These are phyloP conservation scores for Sistotremastrum suecicum DNA, from an alignment of 768 basidiomycete species.

Conservation along the genomic window DNA sequence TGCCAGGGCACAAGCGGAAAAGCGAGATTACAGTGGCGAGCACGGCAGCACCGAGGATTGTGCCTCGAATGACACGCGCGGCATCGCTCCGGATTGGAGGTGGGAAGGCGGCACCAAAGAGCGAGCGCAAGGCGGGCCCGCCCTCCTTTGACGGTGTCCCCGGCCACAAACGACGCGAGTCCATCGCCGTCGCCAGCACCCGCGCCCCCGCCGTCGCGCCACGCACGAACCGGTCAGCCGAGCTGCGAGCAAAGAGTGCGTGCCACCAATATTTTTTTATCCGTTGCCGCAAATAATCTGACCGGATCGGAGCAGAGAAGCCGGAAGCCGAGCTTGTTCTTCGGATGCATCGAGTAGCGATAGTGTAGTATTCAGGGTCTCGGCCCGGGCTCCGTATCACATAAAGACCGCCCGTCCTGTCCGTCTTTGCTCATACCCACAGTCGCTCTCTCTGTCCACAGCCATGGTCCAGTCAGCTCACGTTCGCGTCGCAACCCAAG, in stretches of 20 bases:
- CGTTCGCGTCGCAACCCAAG: conserved; percentile 57
- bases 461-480: conserved; percentile 25
- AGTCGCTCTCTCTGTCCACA: background rate
- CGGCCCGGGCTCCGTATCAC: too few species aligned
- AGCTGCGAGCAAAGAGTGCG: conserved; percentile 29
- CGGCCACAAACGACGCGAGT: conserved; percentile 61
- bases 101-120: conserved; percentile 44
- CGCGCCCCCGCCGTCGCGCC: conserved; percentile 59
- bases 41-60: conserved; percentile 57
- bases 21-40: conserved; percentile 59
- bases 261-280: conserved; percentile 3
- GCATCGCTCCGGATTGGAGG: conserved; percentile 58
- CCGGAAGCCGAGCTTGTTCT: too few species aligned
- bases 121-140: conserved; percentile 29
- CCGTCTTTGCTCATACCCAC: background rate
- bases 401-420: background rate
- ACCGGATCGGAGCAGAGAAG: background rate
- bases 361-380: too few species aligned
- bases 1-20: conserved; percentile 70
- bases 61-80: conserved; percentile 63
- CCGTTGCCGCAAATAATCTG: background rate
- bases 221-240: conserved; percentile 62
- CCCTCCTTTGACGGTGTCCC: conserved; percentile 62
- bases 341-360: background rate
- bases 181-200: conserved; percentile 61